Evolutionary conservation across 1,284 basidiomycete genomes (phyloP).

Genomic region (Ceratobasidium sp.): DNA sequence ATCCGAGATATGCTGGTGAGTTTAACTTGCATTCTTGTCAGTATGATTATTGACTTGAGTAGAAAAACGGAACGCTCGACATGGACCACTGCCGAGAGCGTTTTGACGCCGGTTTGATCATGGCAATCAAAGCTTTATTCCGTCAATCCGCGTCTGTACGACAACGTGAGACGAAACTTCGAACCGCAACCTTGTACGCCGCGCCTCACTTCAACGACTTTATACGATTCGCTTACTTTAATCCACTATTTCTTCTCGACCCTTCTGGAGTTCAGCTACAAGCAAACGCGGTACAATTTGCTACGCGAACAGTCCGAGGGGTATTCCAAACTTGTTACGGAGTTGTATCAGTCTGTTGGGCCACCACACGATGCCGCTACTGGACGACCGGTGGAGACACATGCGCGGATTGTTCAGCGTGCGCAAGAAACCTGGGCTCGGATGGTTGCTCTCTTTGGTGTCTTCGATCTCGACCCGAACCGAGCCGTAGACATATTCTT

Average conservation of each 20-base stretch:
- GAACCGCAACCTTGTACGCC: conserved; percentile 80
- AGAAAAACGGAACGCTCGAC: conserved; percentile 65
- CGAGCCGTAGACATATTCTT: conserved; percentile 92
- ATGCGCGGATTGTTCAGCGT: conserved; percentile 64
- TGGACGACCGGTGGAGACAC: conserved; percentile 61
- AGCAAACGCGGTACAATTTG: conserved; percentile 98
- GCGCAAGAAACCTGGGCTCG: conserved; percentile 83
- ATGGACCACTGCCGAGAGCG: conserved; percentile 70
- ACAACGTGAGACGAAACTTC: conserved; percentile 76
- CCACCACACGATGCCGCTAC: conserved; percentile 59
- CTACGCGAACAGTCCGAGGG: conserved; percentile 97
- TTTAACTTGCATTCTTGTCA: conserved; percentile 38
- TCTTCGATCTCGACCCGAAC: conserved; percentile 95
- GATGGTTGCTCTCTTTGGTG: conserved; percentile 87
- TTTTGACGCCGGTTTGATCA: conserved; percentile 68
- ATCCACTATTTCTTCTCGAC: conserved; percentile 23
- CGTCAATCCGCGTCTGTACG: conserved; percentile 65
- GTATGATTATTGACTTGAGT: conserved; percentile 37
- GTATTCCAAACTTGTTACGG: conserved; percentile 88
- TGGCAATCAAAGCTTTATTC: conserved; percentile 64
- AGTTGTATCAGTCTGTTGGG: conserved; percentile 74
- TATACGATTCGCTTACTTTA: conserved; percentile 36
- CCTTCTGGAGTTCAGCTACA: conserved; percentile 67
- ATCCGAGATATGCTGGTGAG: conserved; percentile 72
- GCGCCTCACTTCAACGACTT: conserved; percentile 15